Base-by-base conservation (phyloP, 371 early-diverging fungal genomes). In the Phascolomyces articulosus region DNA sequence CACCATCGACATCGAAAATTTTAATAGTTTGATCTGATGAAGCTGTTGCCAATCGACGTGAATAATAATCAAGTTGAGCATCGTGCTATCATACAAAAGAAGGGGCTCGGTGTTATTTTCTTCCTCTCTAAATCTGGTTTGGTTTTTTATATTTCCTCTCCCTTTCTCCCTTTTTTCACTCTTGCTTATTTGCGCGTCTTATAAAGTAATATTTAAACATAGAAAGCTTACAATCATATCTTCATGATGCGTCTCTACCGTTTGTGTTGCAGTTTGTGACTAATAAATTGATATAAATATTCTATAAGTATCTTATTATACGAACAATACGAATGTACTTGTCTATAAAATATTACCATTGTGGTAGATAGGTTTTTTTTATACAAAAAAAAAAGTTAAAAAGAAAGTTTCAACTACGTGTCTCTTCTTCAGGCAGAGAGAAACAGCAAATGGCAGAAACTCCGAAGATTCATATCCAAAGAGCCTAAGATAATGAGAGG, bases 1-100 rank as follows among this genome's bases (percentile, higher is more conserved):
- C 93, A 24, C 89, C 91, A 68, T 93, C 93, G 21, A 96, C 90
- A 47, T 96, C 93, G 71, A 96, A 97, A 54, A 98, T 87, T 58
- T 91, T 89, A 74, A 98, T 92, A 44, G 95, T 90, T 47, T 95
- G 88, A 75, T 98, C 98, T 34, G 98, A 97, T 34, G 99, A 98
- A 78, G 96, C 95, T 13, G 99, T 98, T 4, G 98, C 99, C 26
- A 98, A 85, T 54, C 92, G 90, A 74, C 94, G 93, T 65, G 97
- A 97, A 74, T 97, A 98, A 81, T 97, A 98, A 80, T 98, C 98
- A 62, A 96, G 88, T 77, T 97, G 97, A 31, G 96, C 98, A 87
- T 98, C 99, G 81, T 98, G 99, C 95, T 96, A 61, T 15, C 4
- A 44, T 8, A 44, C 3, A 16, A 44, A 34, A 6, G 11, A 34